Percentiles rank a stretch among this genome's conserved stretches.
Conservation (phyloP, 371 early-diverging fungal species). For the Umbelopsis sp. region DNA sequence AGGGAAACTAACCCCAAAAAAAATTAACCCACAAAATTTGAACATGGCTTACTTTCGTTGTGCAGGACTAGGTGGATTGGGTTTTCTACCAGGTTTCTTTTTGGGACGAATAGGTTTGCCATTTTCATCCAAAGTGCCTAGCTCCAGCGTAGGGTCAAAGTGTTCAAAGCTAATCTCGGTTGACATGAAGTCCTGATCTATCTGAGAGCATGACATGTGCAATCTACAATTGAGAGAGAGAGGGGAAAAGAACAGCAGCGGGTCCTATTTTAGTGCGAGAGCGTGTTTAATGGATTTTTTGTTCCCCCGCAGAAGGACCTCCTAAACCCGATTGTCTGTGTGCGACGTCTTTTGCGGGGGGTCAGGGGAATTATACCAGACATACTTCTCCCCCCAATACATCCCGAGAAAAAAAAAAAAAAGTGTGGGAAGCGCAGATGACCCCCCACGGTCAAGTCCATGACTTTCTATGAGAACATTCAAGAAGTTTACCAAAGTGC, state of each 20-base stretch:
- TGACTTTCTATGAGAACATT: not conserved
- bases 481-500: too few relatives aligned
- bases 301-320: slow-evolving; percentile 11
- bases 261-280: not conserved
- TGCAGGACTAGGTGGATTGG: slow-evolving; percentile 54
- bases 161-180: slow-evolving; percentile 44
- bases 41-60: slow-evolving; percentile 47
- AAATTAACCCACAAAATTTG: too few relatives aligned
- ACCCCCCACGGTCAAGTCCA: not conserved
- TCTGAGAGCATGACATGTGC: slow-evolving; percentile 21
- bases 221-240: not conserved
- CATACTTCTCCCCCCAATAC: not conserved
- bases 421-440: slow-evolving; percentile 17
- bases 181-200: not conserved
- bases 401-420: not conserved
- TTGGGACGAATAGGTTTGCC: slow-evolving; percentile 47
- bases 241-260: slow-evolving; percentile 8
- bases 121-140: slow-evolving; percentile 40
- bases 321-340: slow-evolving; percentile 13
- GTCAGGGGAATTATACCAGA: not conserved
- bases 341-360: not conserved
- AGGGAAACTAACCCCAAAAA: not conserved
- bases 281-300: not conserved
- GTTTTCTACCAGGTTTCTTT: slow-evolving; percentile 48
- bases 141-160: slow-evolving; percentile 47